Percentiles rank a stretch among this genome's conserved stretches.
These are phyloP conservation scores for Mortierella alpina DNA, from an alignment of 192 early-diverging fungal genomes.

Conservation along the genomic window DNA sequence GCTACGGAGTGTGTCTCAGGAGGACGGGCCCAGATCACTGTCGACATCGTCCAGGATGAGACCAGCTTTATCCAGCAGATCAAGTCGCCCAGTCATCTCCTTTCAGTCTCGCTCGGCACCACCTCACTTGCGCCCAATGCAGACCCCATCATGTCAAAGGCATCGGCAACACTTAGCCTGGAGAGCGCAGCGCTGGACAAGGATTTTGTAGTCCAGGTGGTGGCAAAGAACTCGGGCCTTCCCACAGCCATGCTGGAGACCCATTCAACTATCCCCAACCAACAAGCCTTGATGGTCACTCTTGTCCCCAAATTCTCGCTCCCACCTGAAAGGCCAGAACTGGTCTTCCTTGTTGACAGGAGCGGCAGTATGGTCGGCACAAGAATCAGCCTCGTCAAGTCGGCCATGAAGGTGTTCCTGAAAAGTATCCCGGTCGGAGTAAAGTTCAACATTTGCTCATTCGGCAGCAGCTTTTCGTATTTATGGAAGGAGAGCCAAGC, in stretches of 20 bases:
- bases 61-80: slow-evolving; percentile 48
- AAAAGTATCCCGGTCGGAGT: slow-evolving; percentile 59
- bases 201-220: slow-evolving; percentile 24
- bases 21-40: slow-evolving; percentile 1
- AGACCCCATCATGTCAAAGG: slow-evolving; percentile 22
- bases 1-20: neutral
- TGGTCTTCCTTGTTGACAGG: slow-evolving; percentile 29
- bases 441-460: slow-evolving; percentile 64
- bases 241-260: slow-evolving; percentile 31
- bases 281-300: slow-evolving; percentile 17
- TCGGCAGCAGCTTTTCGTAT: slow-evolving; percentile 43
- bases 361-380: slow-evolving; percentile 65
- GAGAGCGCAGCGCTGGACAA: slow-evolving; percentile 14
- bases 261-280: slow-evolving; percentile 27
- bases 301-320: slow-evolving; percentile 18
- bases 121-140: slow-evolving; percentile 22
- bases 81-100: slow-evolving; percentile 60
- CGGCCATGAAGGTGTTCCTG: slow-evolving; percentile 59
- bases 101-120: slow-evolving; percentile 37
- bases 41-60: slow-evolving; percentile 36
- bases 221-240: slow-evolving; percentile 14
- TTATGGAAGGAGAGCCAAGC: slow-evolving; percentile 53
- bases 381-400: slow-evolving; percentile 46
- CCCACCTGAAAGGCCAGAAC: slow-evolving; percentile 22
- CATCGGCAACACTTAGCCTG: slow-evolving; percentile 20